Base-by-base conservation (phyloP, 1,284 basidiomycete genomes). In the Ganoderma sinense region DNA sequence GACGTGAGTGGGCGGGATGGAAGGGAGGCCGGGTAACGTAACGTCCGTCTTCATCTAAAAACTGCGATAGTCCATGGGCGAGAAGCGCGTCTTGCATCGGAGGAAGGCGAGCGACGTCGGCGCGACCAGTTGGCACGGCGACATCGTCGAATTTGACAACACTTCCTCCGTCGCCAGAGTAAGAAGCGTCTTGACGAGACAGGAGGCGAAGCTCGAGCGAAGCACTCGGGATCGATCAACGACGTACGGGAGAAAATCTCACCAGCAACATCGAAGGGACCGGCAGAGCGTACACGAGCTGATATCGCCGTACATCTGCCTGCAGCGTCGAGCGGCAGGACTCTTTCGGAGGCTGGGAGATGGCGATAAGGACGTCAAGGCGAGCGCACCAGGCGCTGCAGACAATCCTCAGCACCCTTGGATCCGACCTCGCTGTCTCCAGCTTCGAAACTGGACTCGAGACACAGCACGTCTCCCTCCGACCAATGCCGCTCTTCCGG, bases 261-360 rank as follows among this genome's bases (percentile, higher is more conserved):
- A 69, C 69, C 72, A 66, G 58, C 69, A 59, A 61, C 65, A 73
- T 75, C 74, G 74, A 75, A 76, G 69, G 69, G 69, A 71, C 66
- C 56, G 43, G 68, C 65, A 69, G 60, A 59, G 63, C 58, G 63
- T 62, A 51, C 36, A 48, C 58, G 67, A 66, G 68, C 61, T 66
- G 65, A 59, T 56, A 71, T 75, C 74, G 76, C 76, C 62, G 70
- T 71, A 73, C 73, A 77, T 80, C 80, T 80, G 79, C 80, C 83
- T 79, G 80, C 80, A 78, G 81, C 84, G 69, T 87, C 86, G 73
- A 86, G 84, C 82, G 76, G 78, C 78, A 80, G 79, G 80, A 78
- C 77, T 80, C 80, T 81, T 77, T 76, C 75, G 69, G 69, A 71
- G 77, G 77, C 68, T 70, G 65, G 72, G 66, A 55, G 62, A 63